phyloP scores from a whole-genome alignment of 768 basidiomycete species.

The Galerina marginata region DNA sequence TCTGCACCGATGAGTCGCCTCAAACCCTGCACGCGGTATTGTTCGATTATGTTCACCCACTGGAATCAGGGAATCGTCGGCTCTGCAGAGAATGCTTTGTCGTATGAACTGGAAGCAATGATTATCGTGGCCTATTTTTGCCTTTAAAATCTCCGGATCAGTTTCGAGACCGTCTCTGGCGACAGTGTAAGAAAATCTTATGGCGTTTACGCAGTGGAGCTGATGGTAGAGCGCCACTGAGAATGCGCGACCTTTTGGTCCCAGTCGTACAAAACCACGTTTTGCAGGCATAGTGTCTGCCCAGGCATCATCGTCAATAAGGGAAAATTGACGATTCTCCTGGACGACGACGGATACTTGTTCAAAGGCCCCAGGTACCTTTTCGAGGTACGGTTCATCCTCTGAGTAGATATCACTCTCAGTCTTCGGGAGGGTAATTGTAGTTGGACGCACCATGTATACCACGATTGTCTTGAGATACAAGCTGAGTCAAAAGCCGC shows the following conservation, averaged over 20 bases:
- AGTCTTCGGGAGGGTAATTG: no score
- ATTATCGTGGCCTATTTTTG: conserved; percentile 11
- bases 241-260: conserved; percentile 10
- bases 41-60: not conserved
- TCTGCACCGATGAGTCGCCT: conserved; percentile 4
- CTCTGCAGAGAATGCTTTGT: conserved; percentile 12
- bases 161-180: conserved; percentile 11
- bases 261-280: conserved; percentile 11
- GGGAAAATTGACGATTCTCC: conserved; percentile 6
- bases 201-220: conserved; percentile 11
- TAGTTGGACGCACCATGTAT: no score
- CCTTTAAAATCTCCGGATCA: not conserved
- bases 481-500: no score
- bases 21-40: not conserved
- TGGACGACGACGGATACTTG: no score
- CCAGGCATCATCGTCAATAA: conserved; percentile 10
- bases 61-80: conserved; percentile 2
- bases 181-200: conserved; percentile 13
- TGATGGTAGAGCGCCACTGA: conserved; percentile 5
- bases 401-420: no score
- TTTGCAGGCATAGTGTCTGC: not conserved
- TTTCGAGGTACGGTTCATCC: no score
- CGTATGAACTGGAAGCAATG: conserved; percentile 17
- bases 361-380: no score
- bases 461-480: no score